Base-by-base conservation (phyloP, 352 stramenopile species). In the Peronospora farinosa region DNA sequence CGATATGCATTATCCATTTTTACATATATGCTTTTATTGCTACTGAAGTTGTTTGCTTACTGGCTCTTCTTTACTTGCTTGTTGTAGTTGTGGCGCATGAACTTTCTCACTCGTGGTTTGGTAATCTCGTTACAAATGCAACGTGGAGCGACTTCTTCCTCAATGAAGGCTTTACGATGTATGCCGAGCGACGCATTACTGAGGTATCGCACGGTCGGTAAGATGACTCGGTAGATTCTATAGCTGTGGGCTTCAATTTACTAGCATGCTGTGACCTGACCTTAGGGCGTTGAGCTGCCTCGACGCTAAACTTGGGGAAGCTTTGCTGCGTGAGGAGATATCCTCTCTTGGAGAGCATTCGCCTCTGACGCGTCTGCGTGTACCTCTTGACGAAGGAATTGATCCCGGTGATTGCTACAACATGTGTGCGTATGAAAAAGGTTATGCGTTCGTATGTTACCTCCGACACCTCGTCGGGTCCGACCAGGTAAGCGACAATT, bases 161-260 rank as follows among this genome's bases (percentile, higher is more conserved):
- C 17, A 93, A 93, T 58, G 83, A 93, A 73, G 83, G 83, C n/a
- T 91, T 90, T 55, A 90, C 79, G 7, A 91, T 91, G 78, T 93
- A 90, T 47, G 78, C 80, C 9, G 78, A 92, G 54, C 69, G 81
- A 6, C 73, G 76, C 23, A 84, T 92, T 54, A 76, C 60, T 0
- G 81, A 81, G 30, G 63, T 75, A 31, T 74, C 66, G n/a, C 69
- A 88, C 32, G 81, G 81, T 46, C 66, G 76, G 76, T 88, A 57
- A 42, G 36, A 15, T 13, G 7, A 5, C 38, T 51, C 27, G 13
- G 10, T 54, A 27, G 35, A 17, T 16, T 5, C 7, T 30, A 30
- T 33, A 7, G n/a, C 15, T 16, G n/a, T 44, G 7, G 21, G 8
- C 12, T 19, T 2, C 12, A 40, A 31, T 16, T 16, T 28, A 15